Conservation (phyloP, 1,284 basidiomycete species). For the Mycena citricolor region DNA sequence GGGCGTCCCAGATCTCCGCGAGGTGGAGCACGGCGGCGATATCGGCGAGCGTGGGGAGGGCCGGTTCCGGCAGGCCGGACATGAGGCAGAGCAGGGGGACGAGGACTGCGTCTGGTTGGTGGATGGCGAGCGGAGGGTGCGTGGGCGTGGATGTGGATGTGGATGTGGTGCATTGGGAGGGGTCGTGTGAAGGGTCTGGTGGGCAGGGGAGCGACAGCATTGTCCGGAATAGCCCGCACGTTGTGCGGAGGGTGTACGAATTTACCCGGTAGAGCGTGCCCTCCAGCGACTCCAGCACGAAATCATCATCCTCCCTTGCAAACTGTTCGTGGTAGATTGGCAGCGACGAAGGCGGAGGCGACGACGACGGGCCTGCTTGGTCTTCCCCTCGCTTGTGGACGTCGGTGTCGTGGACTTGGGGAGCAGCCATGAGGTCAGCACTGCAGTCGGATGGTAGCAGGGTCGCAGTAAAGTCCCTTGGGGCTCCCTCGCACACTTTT, state of each 20-base stretch:
- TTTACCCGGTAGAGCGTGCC: conserved; percentile 40
- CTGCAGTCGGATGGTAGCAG: too few relatives aligned
- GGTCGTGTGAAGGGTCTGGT: too few relatives aligned
- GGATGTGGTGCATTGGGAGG: too few relatives aligned
- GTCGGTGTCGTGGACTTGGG: too few relatives aligned
- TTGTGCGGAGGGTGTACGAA: conserved; percentile 38
- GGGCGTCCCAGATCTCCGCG: conserved; percentile 48
- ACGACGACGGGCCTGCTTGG: too few relatives aligned
- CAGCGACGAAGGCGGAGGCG: too few relatives aligned
- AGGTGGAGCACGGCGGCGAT: conserved; percentile 37
- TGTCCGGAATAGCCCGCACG: conserved; percentile 42
- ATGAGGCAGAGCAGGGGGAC: conserved; percentile 38
- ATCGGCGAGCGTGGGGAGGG: conserved; percentile 34
- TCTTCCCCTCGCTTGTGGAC: too few relatives aligned
- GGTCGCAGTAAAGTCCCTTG: too few relatives aligned
- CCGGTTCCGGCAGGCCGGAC: conserved; percentile 33
- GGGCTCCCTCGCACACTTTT: too few relatives aligned
- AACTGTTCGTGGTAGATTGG: too few relatives aligned
- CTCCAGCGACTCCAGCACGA: conserved; percentile 40
- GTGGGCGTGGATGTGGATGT: too few relatives aligned
- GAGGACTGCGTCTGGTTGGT: conserved; percentile 37
- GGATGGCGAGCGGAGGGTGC: conserved; percentile 34
- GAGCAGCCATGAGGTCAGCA: too few relatives aligned
- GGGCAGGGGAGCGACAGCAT: conserved; percentile 47
- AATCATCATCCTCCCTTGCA: conserved; percentile 41